Evolutionary conservation across 805 yeast species (phyloP).

Genomic region (Zygoascus tannicola): DNA sequence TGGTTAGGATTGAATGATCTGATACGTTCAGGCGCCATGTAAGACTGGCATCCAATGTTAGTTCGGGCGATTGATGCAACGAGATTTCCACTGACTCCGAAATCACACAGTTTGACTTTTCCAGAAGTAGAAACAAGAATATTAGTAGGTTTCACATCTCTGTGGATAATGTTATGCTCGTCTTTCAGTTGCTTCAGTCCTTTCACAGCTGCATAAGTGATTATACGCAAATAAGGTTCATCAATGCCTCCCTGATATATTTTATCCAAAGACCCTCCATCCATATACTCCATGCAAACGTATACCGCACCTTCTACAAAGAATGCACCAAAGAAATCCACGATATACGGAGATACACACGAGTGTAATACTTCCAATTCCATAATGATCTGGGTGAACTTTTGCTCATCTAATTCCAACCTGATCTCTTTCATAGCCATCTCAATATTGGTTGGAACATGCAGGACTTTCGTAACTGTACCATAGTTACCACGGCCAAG

Average conservation of each 20-base stretch:
- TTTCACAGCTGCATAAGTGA: constrained; percentile 66
- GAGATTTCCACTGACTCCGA: constrained; percentile 90
- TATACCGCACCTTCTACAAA: constrained; percentile 96
- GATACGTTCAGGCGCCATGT: constrained; percentile 98
- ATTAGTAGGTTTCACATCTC: constrained; percentile 96
- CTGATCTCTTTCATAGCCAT: constrained; percentile 99
- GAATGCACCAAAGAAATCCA: constrained; percentile 95
- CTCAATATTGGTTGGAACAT: constrained; percentile 80
- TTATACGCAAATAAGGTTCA: constrained; percentile 71
- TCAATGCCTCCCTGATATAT: constrained; percentile 69
- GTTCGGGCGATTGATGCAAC: constrained; percentile 94
- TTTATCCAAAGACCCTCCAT: constrained; percentile 88
- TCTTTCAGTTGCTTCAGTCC: constrained; percentile 85
- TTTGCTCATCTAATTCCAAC: constrained; percentile 85
- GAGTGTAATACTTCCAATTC: constrained; percentile 89
- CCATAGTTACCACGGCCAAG: constrained; percentile 96
- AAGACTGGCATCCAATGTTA: constrained; percentile 94
- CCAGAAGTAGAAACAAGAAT: constrained; percentile 76
- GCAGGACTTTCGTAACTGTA: constrained; percentile 84
- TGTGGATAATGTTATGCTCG: constrained; percentile 81
- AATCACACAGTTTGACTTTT: constrained; percentile 86
- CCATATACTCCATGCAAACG: constrained; percentile 98
- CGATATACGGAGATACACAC: constrained; percentile 83
- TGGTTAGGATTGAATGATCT: constrained; percentile 36
- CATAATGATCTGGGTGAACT: constrained; percentile 90